Evolutionary conservation across 2,329 filamentous ascomycete genomes (phyloP).

Genomic region (Sporothrix luriei): DNA sequence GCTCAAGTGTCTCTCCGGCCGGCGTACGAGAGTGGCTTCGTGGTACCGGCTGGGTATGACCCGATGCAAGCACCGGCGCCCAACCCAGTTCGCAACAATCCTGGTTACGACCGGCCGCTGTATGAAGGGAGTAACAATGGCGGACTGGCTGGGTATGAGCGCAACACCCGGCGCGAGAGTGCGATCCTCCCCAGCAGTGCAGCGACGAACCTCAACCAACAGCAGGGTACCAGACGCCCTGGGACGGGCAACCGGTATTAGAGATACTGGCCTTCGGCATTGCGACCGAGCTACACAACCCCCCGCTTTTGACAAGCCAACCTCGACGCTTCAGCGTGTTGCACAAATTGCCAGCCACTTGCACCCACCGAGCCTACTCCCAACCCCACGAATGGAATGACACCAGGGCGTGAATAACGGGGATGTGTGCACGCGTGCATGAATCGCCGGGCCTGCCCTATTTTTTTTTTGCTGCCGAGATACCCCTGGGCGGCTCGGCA

Average conservation of each 20-base stretch:
- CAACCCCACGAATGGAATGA: conserved; percentile 15
- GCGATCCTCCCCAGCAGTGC: conserved; percentile 54
- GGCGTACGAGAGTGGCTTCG: conserved; percentile 51
- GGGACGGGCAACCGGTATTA: conserved; percentile 58
- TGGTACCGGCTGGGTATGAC: conserved; percentile 45
- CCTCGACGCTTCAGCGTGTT: conserved; percentile 1
- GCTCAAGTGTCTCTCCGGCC: conserved; percentile 45
- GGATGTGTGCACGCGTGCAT: not conserved
- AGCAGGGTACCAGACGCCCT: conserved; percentile 55
- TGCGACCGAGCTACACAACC: conserved; percentile 33
- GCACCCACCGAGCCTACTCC: conserved; percentile 4
- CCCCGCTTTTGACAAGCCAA: conserved; percentile 24
- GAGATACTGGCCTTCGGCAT: conserved; percentile 34
- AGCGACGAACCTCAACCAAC: conserved; percentile 48
- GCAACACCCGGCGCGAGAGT: conserved; percentile 58
- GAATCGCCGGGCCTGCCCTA: conserved; percentile 16
- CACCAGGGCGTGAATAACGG: conserved; percentile 2
- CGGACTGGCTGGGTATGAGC: conserved; percentile 43
- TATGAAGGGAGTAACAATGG: conserved; percentile 41
- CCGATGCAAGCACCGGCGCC: conserved; percentile 40
- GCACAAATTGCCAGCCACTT: conserved; percentile 15
- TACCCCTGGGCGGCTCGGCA: conserved; percentile 26
- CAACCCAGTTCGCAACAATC: conserved; percentile 38
- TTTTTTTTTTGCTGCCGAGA: conserved; percentile 17
- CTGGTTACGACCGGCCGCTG: conserved; percentile 47